These are phyloP conservation scores for Camellia oleifera DNA, from an alignment of 179 eudicot genomes.

Conservation along the genomic window DNA sequence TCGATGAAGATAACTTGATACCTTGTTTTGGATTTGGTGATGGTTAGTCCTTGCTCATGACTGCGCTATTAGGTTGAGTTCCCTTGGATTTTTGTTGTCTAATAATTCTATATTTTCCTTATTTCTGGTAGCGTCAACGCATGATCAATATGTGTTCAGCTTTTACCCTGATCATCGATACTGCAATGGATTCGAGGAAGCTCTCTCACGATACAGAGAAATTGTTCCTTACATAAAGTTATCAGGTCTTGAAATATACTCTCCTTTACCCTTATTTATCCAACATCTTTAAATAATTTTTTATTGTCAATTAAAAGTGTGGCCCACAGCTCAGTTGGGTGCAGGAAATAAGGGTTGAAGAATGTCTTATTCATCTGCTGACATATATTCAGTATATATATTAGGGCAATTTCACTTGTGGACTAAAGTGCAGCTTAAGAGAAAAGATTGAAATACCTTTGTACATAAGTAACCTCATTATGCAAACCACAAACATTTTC, in stretches of 20 bases:
- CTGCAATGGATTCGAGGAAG: slow-evolving; percentile 86
- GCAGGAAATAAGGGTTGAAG: not conserved
- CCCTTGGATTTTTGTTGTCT: not conserved
- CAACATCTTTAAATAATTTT: not conserved
- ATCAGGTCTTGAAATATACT: slow-evolving; percentile 42
- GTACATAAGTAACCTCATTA: no score
- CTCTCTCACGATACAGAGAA: slow-evolving; percentile 69
- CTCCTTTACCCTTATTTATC: not conserved
- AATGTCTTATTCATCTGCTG: not conserved
- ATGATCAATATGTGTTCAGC: slow-evolving; percentile 69
- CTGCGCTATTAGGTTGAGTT: not conserved
- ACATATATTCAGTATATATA: not conserved
- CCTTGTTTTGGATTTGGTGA: slow-evolving; percentile 96
- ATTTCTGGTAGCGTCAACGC: slow-evolving; percentile 51
- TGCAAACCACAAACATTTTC: no score
- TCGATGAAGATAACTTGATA: slow-evolving; percentile 85
- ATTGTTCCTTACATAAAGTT: slow-evolving; percentile 58
- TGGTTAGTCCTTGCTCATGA: slow-evolving; percentile 44
- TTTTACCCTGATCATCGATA: slow-evolving; percentile 67
- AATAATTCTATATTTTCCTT: slow-evolving; percentile 1
- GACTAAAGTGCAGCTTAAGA: no score
- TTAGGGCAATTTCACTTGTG: no score
- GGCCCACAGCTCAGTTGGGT: not conserved
- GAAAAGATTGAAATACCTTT: no score
- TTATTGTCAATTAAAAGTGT: not conserved